phyloP scores from a whole-genome alignment of 2,329 filamentous ascomycete genomes.

The Pyrenophora teres region DNA sequence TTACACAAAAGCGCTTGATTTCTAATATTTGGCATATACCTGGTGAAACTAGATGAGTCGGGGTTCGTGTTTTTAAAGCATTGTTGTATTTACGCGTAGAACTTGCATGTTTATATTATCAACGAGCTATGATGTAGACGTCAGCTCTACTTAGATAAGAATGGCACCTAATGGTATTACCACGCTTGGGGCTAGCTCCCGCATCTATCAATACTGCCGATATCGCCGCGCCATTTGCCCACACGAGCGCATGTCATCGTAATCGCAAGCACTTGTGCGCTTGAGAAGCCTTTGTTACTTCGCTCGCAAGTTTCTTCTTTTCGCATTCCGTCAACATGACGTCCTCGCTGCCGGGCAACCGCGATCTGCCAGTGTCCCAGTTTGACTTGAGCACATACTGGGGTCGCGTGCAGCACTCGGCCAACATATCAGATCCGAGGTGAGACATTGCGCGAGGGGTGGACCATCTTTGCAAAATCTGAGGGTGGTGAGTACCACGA shows the following conservation, averaged over 20 bases:
- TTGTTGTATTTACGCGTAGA: conserved; percentile 3
- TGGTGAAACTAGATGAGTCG: neutral
- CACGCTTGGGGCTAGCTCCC: conserved; percentile 16
- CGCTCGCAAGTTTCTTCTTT: neutral
- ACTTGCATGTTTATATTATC: neutral
- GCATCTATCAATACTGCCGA: conserved; percentile 17
- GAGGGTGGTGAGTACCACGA: conserved; percentile 48
- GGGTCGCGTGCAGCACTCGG: conserved; percentile 89
- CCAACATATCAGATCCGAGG: conserved; percentile 92
- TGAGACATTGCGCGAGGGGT: conserved; percentile 58
- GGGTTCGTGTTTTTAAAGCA: conserved; percentile 7
- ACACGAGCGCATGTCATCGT: conserved; percentile 9
- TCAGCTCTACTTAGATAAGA: neutral
- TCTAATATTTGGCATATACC: conserved; percentile 6
- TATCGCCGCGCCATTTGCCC: conserved; percentile 20
- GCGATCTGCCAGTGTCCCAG: conserved; percentile 87
- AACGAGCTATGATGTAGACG: conserved; percentile 1
- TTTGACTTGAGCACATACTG: conserved; percentile 93
- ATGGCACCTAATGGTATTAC: conserved; percentile 10
- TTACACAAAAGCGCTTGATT: conserved; percentile 6
- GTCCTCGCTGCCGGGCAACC: conserved; percentile 65
- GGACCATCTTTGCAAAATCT: conserved; percentile 17
- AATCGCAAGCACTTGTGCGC: neutral
- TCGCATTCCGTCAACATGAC: conserved; percentile 54
- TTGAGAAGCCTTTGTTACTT: conserved; percentile 6